These are phyloP conservation scores for Sungouiozyma intestinalis DNA, from an alignment of 805 yeast genomes.

Conservation along the genomic window DNA sequence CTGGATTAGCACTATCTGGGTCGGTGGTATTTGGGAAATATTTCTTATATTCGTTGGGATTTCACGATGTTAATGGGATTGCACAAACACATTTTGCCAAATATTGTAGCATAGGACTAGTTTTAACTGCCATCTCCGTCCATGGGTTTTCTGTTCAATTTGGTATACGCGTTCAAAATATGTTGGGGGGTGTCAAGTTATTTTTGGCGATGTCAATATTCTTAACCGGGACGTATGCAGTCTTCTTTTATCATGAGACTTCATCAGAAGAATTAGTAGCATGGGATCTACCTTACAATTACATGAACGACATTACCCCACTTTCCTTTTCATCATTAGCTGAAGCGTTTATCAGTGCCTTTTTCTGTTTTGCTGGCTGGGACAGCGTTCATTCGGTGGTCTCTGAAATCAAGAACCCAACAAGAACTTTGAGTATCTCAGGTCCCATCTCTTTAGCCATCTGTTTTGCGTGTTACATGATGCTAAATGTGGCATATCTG, in stretches of 20 bases:
- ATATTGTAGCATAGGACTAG: slow-evolving; percentile 33
- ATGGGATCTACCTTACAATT: slow-evolving; percentile 9
- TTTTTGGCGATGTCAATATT: slow-evolving; percentile 43
- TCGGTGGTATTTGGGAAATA: slow-evolving; percentile 56
- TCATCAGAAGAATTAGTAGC: neutral
- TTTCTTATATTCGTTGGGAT: slow-evolving; percentile 35
- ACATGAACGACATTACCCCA: slow-evolving; percentile 21
- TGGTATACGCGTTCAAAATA: slow-evolving; percentile 53
- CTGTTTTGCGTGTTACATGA: slow-evolving; percentile 38
- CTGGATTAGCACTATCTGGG: slow-evolving; percentile 47
- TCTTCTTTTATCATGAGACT: slow-evolving; percentile 32
- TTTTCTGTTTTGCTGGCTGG: slow-evolving; percentile 58
- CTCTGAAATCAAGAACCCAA: slow-evolving; percentile 52
- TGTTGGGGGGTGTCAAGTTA: slow-evolving; percentile 53
- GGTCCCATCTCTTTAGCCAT: slow-evolving; percentile 46
- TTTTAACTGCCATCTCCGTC: slow-evolving; percentile 30
- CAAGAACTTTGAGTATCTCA: slow-evolving; percentile 45
- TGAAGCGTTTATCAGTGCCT: slow-evolving; percentile 45
- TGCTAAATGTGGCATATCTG: slow-evolving; percentile 47
- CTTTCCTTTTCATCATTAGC: slow-evolving; percentile 39
- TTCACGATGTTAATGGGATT: slow-evolving; percentile 29
- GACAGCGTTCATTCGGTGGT: slow-evolving; percentile 49
- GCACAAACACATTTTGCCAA: slow-evolving; percentile 32
- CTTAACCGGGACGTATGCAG: slow-evolving; percentile 46
- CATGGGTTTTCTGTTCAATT: slow-evolving; percentile 51